Conservation (phyloP, 2,329 filamentous ascomycete species). For the Stachybotrys echinatus region DNA sequence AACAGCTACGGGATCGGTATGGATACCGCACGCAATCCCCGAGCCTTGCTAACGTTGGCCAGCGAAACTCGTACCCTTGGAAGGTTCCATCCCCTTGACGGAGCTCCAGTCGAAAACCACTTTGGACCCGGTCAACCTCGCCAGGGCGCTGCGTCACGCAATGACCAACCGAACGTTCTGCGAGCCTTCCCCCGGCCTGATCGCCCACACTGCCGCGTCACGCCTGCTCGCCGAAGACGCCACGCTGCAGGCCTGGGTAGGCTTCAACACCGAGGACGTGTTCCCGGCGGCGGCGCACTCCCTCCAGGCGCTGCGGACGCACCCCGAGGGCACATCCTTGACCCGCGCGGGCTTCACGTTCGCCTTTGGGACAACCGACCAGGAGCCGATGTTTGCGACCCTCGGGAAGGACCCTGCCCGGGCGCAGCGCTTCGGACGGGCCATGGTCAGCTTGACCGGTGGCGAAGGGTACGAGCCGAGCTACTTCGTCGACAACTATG, state of each 20-base stretch:
- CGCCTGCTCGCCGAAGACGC: constrained; percentile 42
- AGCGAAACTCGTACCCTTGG: constrained; percentile 46
- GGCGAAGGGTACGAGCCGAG: constrained; percentile 51
- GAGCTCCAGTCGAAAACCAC: constrained; percentile 40
- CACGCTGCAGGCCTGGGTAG: constrained; percentile 47
- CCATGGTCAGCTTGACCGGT: constrained; percentile 49
- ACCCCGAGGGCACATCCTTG: constrained; percentile 43
- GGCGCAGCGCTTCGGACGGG: constrained; percentile 46
- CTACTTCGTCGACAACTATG: constrained; percentile 48
- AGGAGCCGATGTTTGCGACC: constrained; percentile 49
- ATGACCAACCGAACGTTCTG: constrained; percentile 53
- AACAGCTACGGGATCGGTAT: constrained; percentile 46
- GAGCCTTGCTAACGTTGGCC: constrained; percentile 6
- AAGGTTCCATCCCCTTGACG: constrained; percentile 36
- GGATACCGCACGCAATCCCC: neutral
- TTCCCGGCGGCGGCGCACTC: constrained; percentile 43
- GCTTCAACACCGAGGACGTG: constrained; percentile 49
- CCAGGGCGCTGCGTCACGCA: constrained; percentile 47
- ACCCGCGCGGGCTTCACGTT: constrained; percentile 46
- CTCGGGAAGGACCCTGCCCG: constrained; percentile 42
- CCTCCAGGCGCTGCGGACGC: constrained; percentile 33
- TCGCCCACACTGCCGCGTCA: constrained; percentile 52
- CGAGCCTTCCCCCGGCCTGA: constrained; percentile 42
- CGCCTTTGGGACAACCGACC: constrained; percentile 42
- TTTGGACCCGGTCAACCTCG: constrained; percentile 43